Evolutionary conservation across 371 early-diverging fungal species (phyloP).

Genomic region (Choanephora cucurbitarum): DNA sequence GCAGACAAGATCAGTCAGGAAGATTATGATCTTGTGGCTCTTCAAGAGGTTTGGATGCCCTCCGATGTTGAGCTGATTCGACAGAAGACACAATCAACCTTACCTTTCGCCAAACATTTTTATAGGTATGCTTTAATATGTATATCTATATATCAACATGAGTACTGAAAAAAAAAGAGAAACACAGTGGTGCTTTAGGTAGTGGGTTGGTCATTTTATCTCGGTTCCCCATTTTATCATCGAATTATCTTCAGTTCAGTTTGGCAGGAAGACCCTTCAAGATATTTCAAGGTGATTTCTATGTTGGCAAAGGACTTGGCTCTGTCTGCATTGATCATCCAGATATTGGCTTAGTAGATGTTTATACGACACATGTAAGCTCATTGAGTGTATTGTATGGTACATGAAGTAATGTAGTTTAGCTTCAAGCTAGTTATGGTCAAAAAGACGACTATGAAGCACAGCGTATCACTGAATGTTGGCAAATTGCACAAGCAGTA

Average conservation of each 20-base stretch:
- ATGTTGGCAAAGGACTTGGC: conserved; percentile 62
- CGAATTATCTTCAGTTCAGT: conserved; percentile 49
- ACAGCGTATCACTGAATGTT: conserved; percentile 59
- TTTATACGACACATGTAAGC: conserved; percentile 68
- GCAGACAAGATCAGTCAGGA: conserved; percentile 44
- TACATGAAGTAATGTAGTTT: not conserved
- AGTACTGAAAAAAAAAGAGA: too few relatives aligned
- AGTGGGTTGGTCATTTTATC: conserved; percentile 61
- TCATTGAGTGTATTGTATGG: too few relatives aligned
- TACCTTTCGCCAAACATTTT: conserved; percentile 56
- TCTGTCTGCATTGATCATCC: conserved; percentile 59
- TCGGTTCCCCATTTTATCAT: conserved; percentile 49
- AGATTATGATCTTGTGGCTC: conserved; percentile 58
- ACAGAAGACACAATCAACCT: conserved; percentile 16
- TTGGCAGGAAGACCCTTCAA: conserved; percentile 59
- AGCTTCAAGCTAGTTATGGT: conserved; percentile 65
- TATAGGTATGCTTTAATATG: too few relatives aligned
- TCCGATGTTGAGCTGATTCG: conserved; percentile 54
- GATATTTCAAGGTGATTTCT: conserved; percentile 65
- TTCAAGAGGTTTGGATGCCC: conserved; percentile 66
- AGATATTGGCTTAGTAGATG: conserved; percentile 54
- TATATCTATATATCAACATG: too few relatives aligned
- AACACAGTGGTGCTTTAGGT: conserved; percentile 65
- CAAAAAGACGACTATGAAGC: conserved; percentile 49
- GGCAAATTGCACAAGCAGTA: conserved; percentile 55